Evolutionary conservation across 176 grass and related monocot genomes (phyloP).

Genomic region (Zoysia pacifica): DNA sequence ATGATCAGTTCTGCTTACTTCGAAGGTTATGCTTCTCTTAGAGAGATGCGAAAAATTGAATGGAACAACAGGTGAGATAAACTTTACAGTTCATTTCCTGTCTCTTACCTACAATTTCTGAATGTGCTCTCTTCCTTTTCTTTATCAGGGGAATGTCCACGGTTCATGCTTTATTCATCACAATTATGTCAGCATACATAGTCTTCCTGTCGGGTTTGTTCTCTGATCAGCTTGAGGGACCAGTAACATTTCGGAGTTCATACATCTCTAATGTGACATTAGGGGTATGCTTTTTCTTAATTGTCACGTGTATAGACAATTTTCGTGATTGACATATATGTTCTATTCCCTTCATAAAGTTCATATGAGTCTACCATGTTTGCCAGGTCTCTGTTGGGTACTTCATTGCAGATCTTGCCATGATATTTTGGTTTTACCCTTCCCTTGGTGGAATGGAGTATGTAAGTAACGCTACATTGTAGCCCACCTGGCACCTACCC

Average conservation of each 20-base stretch:
- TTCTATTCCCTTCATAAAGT: not conserved
- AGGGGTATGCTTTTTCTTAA: conserved; percentile 58
- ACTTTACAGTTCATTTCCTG: conserved; percentile 19
- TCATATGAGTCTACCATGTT: conserved; percentile 37
- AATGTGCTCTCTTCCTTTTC: conserved; percentile 11
- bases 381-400: conserved; percentile 88
- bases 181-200: conserved; percentile 75
- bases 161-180: conserved; percentile 88
- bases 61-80: conserved; percentile 86
- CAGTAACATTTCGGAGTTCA: conserved; percentile 79
- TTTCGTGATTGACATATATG: not conserved
- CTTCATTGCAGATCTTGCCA: conserved; percentile 80
- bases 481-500: not conserved
- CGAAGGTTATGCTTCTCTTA: conserved; percentile 85
- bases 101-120: not conserved
- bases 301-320: not conserved
- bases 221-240: conserved; percentile 68
- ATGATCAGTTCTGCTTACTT: conserved; percentile 75
- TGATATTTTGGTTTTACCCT: conserved; percentile 98
- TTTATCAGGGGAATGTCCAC: conserved; percentile 90
- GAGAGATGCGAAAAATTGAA: conserved; percentile 81
- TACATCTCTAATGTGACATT: conserved; percentile 74
- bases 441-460: conserved; percentile 94
- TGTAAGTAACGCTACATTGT: conserved; percentile 52
- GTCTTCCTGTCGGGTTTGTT: conserved; percentile 90